phyloP scores from a whole-genome alignment of 352 stramenopile species.

The Globisporangium mamillatum region DNA sequence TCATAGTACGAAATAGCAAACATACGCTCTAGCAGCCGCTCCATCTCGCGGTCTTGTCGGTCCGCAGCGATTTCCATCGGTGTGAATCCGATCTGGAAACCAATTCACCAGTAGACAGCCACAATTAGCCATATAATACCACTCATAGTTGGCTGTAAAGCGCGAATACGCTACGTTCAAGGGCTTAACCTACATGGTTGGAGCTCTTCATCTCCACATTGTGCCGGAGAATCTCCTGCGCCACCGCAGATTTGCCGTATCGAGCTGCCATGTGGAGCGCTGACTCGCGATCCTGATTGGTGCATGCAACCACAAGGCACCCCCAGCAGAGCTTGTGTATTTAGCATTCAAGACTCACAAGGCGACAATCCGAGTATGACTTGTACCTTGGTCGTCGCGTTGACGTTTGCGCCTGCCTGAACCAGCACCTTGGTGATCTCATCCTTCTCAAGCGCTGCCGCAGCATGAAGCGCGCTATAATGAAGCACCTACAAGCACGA shows the following conservation, averaged over 20 bases:
- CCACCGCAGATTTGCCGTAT: conserved; percentile 34
- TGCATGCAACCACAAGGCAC: not conserved
- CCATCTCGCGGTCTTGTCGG: conserved; percentile 29
- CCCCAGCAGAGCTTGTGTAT: not conserved
- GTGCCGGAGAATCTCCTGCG: conserved; percentile 38
- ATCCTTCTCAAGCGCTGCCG: conserved; percentile 29
- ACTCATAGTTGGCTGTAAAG: not conserved
- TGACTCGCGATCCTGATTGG: conserved; percentile 29
- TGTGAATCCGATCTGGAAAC: conserved; percentile 29
- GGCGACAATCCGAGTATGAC: not conserved
- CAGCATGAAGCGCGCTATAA: conserved; percentile 53
- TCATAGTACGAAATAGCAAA: not conserved
- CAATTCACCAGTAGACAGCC: not conserved
- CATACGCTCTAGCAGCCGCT: conserved; percentile 45
- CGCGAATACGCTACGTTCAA: not conserved
- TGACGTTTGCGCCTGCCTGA: conserved; percentile 41
- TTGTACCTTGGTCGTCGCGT: conserved; percentile 30
- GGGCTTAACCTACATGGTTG: conserved; percentile 26
- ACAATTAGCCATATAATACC: not conserved
- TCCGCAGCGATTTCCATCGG: conserved; percentile 46
- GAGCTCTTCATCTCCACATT: conserved; percentile 27
- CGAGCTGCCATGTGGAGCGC: conserved; percentile 46
- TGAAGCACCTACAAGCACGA: conserved; percentile 30
- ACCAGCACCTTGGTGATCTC: conserved; percentile 40
- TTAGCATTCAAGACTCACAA: not conserved